Evolutionary conservation across 345 rosid genomes (phyloP), one percentile per base, ranked within the genome.

Genomic region (Luvunga scandens): DNA sequence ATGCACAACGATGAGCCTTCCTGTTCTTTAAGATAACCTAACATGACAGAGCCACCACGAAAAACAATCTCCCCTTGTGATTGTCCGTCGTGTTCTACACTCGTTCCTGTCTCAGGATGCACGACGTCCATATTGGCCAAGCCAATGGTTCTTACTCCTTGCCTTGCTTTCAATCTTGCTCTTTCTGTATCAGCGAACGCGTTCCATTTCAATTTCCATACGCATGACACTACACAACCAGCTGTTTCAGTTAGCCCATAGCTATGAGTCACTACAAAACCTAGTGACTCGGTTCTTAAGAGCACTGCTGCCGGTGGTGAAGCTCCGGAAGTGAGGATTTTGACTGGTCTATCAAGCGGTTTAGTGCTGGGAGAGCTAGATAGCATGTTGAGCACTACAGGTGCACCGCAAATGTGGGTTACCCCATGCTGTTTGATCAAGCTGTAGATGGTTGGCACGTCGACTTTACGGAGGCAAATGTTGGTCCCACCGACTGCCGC

Each of bases 401-500:
- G 87, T 9, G 85, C 87, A 9, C 83, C 81, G 24, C 83, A 77
- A 80, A 85, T 82, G 73, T 85, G 81, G 0, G 84, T 85, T 30
- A 85, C 87, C 2, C 61, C 27, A 13, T 85, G 84, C n/a, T 30
- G 45, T 12, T 64, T 59, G 33, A 85, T 85, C 72, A 69, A 38
- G 10, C 68, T 66, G 36, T 72, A 80, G 38, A 82, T 85, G 56
- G 16, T 75, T 16, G 61, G 42, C 0, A 81, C 68, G 0, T 79
- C 27, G 65, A 82, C 71, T 61, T 82, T 85, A 66, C 82, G 78
- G 2, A 85, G 78, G 76, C 85, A 82, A 27, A 85, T 55, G 30
- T 80, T 85, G 1, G 82, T 80, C 9, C 82, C 84, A n/a, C 88
- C 88, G 6, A 72, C 79, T 1, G 85, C 88, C 0, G 88, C 88